A percentile compares a stretch with the other conserved stretches of the same genome.
Evolutionary conservation across 108 stramenopile genomes (phyloP).

Genomic region (Schizochytrium sp.): DNA sequence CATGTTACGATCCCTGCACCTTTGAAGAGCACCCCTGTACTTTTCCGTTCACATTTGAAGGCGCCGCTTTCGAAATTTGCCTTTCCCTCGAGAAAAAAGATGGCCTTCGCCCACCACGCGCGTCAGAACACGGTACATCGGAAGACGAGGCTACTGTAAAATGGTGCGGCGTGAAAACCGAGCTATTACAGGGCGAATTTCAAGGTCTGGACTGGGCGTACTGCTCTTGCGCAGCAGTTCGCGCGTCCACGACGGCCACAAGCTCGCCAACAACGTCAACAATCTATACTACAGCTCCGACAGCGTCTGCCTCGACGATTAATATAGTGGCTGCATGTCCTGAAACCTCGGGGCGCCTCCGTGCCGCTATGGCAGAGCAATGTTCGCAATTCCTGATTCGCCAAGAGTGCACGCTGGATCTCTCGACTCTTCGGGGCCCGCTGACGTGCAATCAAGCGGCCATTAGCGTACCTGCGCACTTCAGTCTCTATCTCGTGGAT

Average conservation of each 20-base stretch:
- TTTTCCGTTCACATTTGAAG: not conserved
- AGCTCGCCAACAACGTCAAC: not conserved
- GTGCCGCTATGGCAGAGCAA: no score
- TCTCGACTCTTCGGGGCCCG: no score
- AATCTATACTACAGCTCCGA: no score
- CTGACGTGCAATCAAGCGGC: no score
- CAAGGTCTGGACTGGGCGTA: not conserved
- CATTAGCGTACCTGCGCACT: no score
- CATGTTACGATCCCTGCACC: not conserved
- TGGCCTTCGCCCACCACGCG: not conserved
- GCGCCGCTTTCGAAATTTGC: not conserved
- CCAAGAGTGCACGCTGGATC: no score
- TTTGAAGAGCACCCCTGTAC: not conserved
- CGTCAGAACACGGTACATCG: not conserved
- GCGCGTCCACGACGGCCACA: not conserved
- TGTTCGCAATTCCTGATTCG: no score
- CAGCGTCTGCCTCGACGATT: no score
- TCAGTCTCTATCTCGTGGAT: not conserved
- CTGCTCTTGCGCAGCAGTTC: not conserved
- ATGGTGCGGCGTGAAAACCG: not conserved
- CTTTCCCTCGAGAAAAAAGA: not conserved
- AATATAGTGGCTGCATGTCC: no score
- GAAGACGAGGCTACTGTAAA: not conserved
- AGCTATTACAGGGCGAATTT: not conserved
- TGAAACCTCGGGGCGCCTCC: no score